Percentiles rank a stretch among this genome's conserved stretches.
phyloP scores from a whole-genome alignment of 2,329 filamentous ascomycete species.

The Venturia asperata region DNA sequence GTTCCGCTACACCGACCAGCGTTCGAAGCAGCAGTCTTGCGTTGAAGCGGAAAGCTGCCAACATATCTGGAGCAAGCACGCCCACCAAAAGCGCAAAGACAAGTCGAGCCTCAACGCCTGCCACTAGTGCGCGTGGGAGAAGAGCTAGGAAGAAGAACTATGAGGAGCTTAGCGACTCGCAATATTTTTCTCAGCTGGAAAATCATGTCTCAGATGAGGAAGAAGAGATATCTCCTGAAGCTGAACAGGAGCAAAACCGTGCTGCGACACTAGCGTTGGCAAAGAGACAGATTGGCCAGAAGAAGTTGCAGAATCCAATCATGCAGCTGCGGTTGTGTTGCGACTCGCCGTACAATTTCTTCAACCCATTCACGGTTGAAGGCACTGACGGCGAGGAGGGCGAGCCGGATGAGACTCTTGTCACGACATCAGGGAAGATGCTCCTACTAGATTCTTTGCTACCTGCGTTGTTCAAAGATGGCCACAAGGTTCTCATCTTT shows the following conservation, averaged over 20 bases:
- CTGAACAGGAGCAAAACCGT: slow-evolving; percentile 56
- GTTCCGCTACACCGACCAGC: slow-evolving; percentile 44
- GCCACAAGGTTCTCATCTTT: slow-evolving; percentile 91
- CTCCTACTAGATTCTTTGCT: slow-evolving; percentile 82
- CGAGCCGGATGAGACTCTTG: slow-evolving; percentile 65
- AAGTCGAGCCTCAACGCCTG: slow-evolving; percentile 67
- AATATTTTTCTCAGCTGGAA: slow-evolving; percentile 74
- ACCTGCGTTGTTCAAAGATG: slow-evolving; percentile 61
- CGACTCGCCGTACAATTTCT: slow-evolving; percentile 94
- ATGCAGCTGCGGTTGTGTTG: slow-evolving; percentile 89
- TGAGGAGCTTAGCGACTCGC: slow-evolving; percentile 68
- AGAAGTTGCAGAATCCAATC: slow-evolving; percentile 87
- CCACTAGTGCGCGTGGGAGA: slow-evolving; percentile 46
- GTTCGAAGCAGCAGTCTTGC: slow-evolving; percentile 39
- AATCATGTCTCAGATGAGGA: slow-evolving; percentile 44
- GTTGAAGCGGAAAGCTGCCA: slow-evolving; percentile 51
- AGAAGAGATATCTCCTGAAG: slow-evolving; percentile 36
- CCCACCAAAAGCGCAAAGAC: slow-evolving; percentile 67
- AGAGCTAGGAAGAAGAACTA: slow-evolving; percentile 53
- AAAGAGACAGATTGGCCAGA: slow-evolving; percentile 78
- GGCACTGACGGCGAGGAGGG: slow-evolving; percentile 47
- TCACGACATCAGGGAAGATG: slow-evolving; percentile 93
- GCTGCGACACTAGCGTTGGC: slow-evolving; percentile 67
- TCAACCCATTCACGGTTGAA: slow-evolving; percentile 65
- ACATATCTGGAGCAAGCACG: slow-evolving; percentile 32